These are phyloP conservation scores for Peniophora sp. DNA, from an alignment of 1,284 basidiomycete species.

Conservation along the genomic window DNA sequence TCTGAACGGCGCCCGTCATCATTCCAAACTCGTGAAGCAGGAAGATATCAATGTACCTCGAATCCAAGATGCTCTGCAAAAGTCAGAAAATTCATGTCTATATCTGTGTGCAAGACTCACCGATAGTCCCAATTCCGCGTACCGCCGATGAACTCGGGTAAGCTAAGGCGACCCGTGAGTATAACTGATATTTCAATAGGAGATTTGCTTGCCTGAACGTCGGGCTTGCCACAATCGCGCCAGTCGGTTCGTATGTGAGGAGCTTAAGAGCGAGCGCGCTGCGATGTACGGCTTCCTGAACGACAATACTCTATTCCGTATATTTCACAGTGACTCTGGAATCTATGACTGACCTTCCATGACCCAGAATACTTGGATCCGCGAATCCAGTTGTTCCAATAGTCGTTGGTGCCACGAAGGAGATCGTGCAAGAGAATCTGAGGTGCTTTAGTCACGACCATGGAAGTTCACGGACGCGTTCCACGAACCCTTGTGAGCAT, in stretches of 20 bases:
- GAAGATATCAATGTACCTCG: conserved; percentile 57
- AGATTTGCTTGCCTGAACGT: too few species aligned
- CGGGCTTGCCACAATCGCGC: conserved; percentile 18
- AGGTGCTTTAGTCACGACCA: not conserved
- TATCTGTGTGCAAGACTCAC: not conserved
- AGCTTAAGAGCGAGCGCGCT: conserved; percentile 83
- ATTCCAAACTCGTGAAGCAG: too few species aligned
- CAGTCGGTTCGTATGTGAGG: conserved; percentile 81
- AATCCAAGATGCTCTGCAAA: conserved; percentile 70
- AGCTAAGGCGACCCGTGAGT: conserved; percentile 51
- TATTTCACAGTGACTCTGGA: too few species aligned
- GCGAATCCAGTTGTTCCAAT: conserved; percentile 83
- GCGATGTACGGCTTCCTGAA: conserved; percentile 70
- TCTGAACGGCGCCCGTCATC: too few species aligned
- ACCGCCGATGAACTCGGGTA: conserved; percentile 87
- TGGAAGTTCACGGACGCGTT: not conserved
- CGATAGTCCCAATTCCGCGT: conserved; percentile 61
- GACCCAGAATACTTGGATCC: conserved; percentile 79
- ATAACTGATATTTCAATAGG: too few species aligned
- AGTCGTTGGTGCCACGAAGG: conserved; percentile 59
- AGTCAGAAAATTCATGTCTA: not conserved
- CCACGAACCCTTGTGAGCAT: conserved; percentile 49
- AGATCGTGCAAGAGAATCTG: conserved; percentile 31
- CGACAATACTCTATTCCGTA: too few species aligned
- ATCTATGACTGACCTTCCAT: conserved; percentile 54